Base-by-base conservation (phyloP, 2,329 filamentous ascomycete species). In the Aciculosporium take region DNA sequence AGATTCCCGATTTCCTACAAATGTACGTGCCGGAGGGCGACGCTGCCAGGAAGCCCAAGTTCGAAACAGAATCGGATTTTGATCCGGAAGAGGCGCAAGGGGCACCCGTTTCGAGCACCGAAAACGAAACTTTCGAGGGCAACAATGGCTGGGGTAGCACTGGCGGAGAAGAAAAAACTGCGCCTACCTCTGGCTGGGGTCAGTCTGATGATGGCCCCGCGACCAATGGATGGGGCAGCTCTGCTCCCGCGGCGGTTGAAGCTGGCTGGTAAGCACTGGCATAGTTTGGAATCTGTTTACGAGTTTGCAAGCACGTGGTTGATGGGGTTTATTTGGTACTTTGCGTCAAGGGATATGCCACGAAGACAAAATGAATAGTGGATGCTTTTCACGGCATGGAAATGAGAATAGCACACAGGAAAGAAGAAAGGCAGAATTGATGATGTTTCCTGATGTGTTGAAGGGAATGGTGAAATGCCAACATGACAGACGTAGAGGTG, bases 1-100 rank as follows among this genome's bases (percentile, higher is more conserved):
- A 68, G 0, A 63, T 98, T 21, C 91, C 91, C 0, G 83, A 93
- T 0, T 96, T 96, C 56, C 71, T 96, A 0, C 56, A 81, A 49
- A 48, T 66, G 1, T 77, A 75, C 56, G 63, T 76, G 42, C 81
- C 81, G 0, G 71, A 79, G 44, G 69, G 71, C 1, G 64, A 62
- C 0, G 61, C 65, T 1, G 55, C 57, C 0, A 53, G 59, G 13
- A 63, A 72, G 17, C 60, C 72, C 17, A 68, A 69, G 49, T 74
- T 75, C 37, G 73, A 76, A 51, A 68, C 67, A 0, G 71, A 73
- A 39, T 71, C 68, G 0, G 71, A 74, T 48, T 73, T 65, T 29
- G 71, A 74, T 36, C 60, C 58, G 1, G 52, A 58, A 15, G 59
- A 60, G 31, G 42, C 28, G 7, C 31, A 34, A 17, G 39, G 7